Evolutionary conservation across 1,284 basidiomycete genomes (phyloP), one percentile per base, ranked within the genome.

Genomic region (Cutaneotrichosporon mucoides): DNA sequence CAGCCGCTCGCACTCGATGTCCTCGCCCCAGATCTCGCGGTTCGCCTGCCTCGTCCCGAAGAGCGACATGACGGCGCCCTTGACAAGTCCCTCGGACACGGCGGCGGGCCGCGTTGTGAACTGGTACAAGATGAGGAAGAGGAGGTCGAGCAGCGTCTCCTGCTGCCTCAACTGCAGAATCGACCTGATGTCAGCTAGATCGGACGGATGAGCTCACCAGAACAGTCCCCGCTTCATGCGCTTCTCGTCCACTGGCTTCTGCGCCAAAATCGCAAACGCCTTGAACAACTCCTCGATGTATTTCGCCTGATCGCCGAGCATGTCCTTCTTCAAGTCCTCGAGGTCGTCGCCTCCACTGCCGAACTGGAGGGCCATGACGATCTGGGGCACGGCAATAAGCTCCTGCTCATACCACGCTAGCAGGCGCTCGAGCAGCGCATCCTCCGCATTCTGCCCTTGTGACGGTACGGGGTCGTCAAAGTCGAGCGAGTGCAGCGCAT

Each of bases 41-140:
- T 72, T 72, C 1, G 71, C 68, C 59, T 77, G 75, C 4, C 50
- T 59, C 1, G 68, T 72, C 35, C 73, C 75, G 42, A 76, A 76
- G 1, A 46, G n/a, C 1, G 72, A 74, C 64, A 70, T 63, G 24
- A 75, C 58, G 6, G 65, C 57, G 15, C 72, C 73, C 13, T 65
- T 62, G 54, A 75, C 53, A 1, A 76, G 66, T 8, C 68, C 73
- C 56, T 74, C 68, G 33, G 73, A 71, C 6, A 73, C 69, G 13
- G 61, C 53, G 3, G 71, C 69, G 5, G 69, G 62, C 5, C 73
- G 66, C 10, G 67, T 61, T 8, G 72, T 66, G 35, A 59, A 68
- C 47, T 70, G 66, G 48, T 68, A 73, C 10, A 76, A 66, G 7
- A 68, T 55, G 41, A 69, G 63, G 60, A 76, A 75, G 34, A 76